phyloP scores from a whole-genome alignment of 2,329 filamentous ascomycete species.

The Nectriaceae sp. region DNA sequence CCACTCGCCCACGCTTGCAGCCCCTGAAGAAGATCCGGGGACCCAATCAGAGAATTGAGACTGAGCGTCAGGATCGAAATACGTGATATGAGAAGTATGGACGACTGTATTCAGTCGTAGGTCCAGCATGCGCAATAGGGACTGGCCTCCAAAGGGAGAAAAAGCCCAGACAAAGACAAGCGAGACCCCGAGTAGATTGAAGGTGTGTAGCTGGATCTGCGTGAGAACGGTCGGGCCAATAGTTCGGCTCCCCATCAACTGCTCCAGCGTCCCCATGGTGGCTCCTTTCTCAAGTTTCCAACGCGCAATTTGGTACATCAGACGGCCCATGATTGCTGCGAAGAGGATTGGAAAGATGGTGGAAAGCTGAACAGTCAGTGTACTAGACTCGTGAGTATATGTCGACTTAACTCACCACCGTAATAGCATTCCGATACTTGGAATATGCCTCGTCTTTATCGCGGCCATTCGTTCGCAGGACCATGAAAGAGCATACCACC shows the following conservation, averaged over 20 bases:
- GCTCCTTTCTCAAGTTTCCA: constrained; percentile 13
- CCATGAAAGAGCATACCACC: neutral
- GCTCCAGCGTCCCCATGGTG: constrained; percentile 5
- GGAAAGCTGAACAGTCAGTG: constrained; percentile 1
- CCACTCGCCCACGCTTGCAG: neutral
- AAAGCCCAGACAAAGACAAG: neutral
- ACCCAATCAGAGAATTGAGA: neutral
- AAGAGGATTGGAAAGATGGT: constrained; percentile 16
- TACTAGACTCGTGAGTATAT: neutral
- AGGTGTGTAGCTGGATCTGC: constrained; percentile 2
- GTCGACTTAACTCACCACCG: neutral
- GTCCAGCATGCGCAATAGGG: constrained; percentile 1
- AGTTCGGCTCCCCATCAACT: constrained; percentile 14
- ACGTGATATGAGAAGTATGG: neutral
- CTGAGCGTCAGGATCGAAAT: constrained; percentile 1
- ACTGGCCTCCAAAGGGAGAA: constrained; percentile 4
- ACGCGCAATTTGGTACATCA: constrained; percentile 5
- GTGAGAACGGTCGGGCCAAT: constrained; percentile 8
- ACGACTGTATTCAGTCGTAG: neutral
- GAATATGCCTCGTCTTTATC: neutral
- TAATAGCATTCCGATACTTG: neutral
- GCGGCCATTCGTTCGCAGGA: neutral
- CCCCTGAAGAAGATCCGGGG: neutral
- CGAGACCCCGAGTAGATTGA: neutral
- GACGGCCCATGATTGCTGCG: constrained; percentile 12